Evolutionary conservation across 352 stramenopile genomes (phyloP), one percentile per base, ranked within the genome.

Genomic region (Phytophthora uliginosa): DNA sequence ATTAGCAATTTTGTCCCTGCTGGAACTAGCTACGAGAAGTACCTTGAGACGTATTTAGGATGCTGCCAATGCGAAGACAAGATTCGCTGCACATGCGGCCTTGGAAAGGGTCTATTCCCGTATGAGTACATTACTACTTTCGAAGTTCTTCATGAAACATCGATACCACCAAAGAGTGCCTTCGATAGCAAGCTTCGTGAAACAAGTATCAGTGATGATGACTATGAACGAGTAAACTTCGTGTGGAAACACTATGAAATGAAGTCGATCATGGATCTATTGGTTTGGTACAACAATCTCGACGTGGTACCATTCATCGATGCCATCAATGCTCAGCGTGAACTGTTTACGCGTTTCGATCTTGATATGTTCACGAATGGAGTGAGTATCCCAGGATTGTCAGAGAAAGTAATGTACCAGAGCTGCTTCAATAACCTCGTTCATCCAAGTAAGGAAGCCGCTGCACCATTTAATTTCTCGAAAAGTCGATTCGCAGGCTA

Each of bases 51-150:
- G 40, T 76, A 82, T 56, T 50, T 82, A 22, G 75, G 71, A 15
- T 58, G 62, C 7, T 78, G 75, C 54, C 63, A 76, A 20, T 76
- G 75, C 69, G 40, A 61, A 17, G 59, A 82, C 34, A 82, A 81
- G 45, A 69, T 81, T 57, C 20, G 50, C 26, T 81, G 70, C 22
- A 9, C 42, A 2, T 81, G 74, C 68, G 70, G 62, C 1, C 17
- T 52, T 4, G 45, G 18, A 6, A 52, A 52, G 18, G 45, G 45
- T 5, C 3, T 50, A 5, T 72, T 45, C 74, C 76, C n/a, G 60
- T 65, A 58, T 78, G 71, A 81, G 33, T 81, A 78, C 24, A 75
- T 81, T n/a, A 60, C 33, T 55, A 15, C 1, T 81, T 81, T n/a
- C n/a, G n/a, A n/a, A n/a, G n/a, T n/a, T n/a, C n/a, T n/a, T n/a